Evolutionary conservation across 1,284 basidiomycete species (phyloP).

Genomic region (Sanghuangporus weigelae): DNA sequence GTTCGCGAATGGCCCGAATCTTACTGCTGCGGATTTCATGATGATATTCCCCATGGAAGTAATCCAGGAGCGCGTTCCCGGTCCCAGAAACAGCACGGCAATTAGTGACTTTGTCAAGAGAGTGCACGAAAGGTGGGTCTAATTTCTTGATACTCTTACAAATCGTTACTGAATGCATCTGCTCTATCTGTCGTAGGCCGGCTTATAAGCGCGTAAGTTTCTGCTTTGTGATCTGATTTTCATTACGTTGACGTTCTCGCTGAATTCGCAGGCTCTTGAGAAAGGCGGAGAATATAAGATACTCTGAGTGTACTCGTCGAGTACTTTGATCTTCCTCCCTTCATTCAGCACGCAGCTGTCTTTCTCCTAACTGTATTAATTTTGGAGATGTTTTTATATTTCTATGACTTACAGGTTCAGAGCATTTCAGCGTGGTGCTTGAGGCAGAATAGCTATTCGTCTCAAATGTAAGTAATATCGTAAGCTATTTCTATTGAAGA

Average conservation of each 20-base stretch:
- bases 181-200: slow-evolving; percentile 20
- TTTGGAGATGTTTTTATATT: no score
- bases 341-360: background rate
- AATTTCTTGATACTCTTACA: background rate
- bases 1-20: slow-evolving; percentile 34
- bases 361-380: background rate
- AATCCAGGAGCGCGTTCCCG: slow-evolving; percentile 14
- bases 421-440: no score
- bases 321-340: background rate
- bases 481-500: no score
- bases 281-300: slow-evolving; percentile 12
- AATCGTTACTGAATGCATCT: background rate
- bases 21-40: slow-evolving; percentile 38
- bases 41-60: slow-evolving; percentile 35
- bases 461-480: no score
- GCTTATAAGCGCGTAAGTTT: slow-evolving; percentile 28
- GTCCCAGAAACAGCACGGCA: slow-evolving; percentile 22
- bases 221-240: background rate
- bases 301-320: background rate
- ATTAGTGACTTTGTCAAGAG: slow-evolving; percentile 27
- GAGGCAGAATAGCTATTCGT: no score
- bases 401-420: no score
- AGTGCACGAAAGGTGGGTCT: slow-evolving; percentile 29
- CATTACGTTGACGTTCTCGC: background rate
- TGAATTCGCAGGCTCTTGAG: slow-evolving; percentile 7